phyloP scores from a whole-genome alignment of 106 monocot species.

The Vanilla planifolia region DNA sequence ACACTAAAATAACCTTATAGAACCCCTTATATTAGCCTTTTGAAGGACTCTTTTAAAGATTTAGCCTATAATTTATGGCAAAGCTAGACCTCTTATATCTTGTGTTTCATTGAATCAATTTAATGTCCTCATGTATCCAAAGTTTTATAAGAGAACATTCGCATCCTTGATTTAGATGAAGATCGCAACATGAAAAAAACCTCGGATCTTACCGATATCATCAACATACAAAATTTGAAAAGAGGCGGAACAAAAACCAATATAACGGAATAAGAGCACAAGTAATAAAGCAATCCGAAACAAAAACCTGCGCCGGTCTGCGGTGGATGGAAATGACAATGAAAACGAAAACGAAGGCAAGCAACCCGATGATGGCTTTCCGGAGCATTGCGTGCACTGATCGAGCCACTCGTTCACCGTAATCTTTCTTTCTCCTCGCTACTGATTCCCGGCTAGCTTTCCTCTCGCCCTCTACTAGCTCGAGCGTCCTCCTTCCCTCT shows the following conservation, averaged over 20 bases:
- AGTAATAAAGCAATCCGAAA: too few relatives aligned
- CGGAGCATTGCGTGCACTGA: neutral
- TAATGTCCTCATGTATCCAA: too few relatives aligned
- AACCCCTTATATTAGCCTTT: too few relatives aligned
- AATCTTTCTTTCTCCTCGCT: neutral
- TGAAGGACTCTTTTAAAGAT: too few relatives aligned
- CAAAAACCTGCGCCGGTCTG: constrained; percentile 4
- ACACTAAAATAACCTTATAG: too few relatives aligned
- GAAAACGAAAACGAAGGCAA: neutral
- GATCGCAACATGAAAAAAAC: neutral
- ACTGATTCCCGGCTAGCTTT: neutral
- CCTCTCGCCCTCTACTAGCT: neutral
- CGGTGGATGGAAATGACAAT: neutral
- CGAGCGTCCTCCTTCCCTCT: neutral
- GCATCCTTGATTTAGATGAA: too few relatives aligned
- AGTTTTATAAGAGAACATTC: too few relatives aligned
- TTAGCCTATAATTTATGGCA: too few relatives aligned
- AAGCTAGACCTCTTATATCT: too few relatives aligned
- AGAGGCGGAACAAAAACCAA: neutral
- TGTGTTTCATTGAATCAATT: too few relatives aligned
- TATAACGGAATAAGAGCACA: too few relatives aligned
- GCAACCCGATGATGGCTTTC: neutral
- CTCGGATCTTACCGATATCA: too few relatives aligned
- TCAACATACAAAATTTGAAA: neutral
- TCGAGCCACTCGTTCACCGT: neutral